These are phyloP conservation scores for Podospora conica DNA, from an alignment of 495 filamentous ascomycete genomes.

Conservation along the genomic window DNA sequence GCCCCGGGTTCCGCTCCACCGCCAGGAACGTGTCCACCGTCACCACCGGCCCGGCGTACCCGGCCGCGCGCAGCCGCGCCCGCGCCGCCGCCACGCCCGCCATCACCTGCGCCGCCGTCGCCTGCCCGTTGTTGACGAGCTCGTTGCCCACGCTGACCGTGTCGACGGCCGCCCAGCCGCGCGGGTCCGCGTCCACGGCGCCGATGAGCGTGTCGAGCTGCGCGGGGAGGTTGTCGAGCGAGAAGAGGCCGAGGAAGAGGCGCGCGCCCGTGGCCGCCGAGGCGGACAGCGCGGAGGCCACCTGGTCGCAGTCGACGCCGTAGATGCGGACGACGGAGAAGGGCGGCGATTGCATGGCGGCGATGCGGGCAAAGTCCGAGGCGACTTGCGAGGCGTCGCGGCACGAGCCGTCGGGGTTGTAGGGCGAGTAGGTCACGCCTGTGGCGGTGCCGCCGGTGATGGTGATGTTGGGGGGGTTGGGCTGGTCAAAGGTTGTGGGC, in stretches of 20 bases:
- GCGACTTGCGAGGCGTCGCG: constrained; percentile 57
- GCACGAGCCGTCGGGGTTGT: constrained; percentile 59
- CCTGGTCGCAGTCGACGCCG: constrained; percentile 71
- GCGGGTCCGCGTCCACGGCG: constrained; percentile 26
- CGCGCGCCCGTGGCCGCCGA: constrained; percentile 54
- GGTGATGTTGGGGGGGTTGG: constrained; percentile 10
- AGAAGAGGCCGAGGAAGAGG: constrained; percentile 68
- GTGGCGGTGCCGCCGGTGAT: constrained; percentile 25
- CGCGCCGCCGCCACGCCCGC: constrained; percentile 53
- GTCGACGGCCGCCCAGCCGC: constrained; percentile 48
- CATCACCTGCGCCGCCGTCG: constrained; percentile 45
- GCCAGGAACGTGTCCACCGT: constrained; percentile 73
- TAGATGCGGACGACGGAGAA: constrained; percentile 70
- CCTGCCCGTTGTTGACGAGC: constrained; percentile 59
- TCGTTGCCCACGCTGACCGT: constrained; percentile 79
- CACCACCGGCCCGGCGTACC: constrained; percentile 69
- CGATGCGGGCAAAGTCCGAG: constrained; percentile 51
- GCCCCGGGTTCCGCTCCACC: constrained; percentile 54
- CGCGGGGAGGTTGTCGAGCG: constrained; percentile 50
- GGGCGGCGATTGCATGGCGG: constrained; percentile 22
- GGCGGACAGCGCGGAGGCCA: constrained; percentile 52
- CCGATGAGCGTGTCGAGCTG: constrained; percentile 51
- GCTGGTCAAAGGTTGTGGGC: neutral
- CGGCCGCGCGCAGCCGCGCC: constrained; percentile 47
- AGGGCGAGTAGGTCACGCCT: constrained; percentile 71